These are phyloP conservation scores for Solanum lignicaule DNA, from an alignment of 257 asterid species.

Conservation along the genomic window DNA sequence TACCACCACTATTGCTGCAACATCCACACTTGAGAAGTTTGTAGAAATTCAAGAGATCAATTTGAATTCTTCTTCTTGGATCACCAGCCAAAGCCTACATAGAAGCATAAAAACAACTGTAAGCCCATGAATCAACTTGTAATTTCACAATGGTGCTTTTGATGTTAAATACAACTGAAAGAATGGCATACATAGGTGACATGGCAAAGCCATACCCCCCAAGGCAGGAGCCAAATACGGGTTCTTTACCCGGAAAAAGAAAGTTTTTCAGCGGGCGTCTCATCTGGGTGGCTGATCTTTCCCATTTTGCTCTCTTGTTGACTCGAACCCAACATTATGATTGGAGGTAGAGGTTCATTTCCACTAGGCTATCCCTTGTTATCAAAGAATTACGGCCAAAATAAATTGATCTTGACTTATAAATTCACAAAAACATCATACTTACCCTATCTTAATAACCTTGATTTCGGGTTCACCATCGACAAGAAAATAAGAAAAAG, in stretches of 20 bases:
- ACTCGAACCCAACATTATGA: background rate
- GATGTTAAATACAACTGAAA: background rate
- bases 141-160: background rate
- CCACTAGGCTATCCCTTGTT: background rate
- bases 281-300: background rate
- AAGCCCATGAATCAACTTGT: background rate
- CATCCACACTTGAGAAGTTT: constrained; percentile 65
- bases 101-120: constrained; percentile 9
- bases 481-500: background rate
- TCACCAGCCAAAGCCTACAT: constrained; percentile 75
- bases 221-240: background rate
- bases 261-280: background rate
- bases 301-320: background rate
- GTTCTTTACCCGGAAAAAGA: background rate
- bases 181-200: background rate
- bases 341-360: background rate
- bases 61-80: constrained; percentile 87
- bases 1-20: constrained; percentile 47
- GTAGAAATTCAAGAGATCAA: constrained; percentile 69
- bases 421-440: background rate
- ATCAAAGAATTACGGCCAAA: background rate
- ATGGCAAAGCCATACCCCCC: background rate
- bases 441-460: background rate
- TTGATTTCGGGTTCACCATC: background rate
- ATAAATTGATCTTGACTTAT: background rate